Conservation (phyloP, 2,329 filamentous ascomycete species). For the Onygena corvina region DNA sequence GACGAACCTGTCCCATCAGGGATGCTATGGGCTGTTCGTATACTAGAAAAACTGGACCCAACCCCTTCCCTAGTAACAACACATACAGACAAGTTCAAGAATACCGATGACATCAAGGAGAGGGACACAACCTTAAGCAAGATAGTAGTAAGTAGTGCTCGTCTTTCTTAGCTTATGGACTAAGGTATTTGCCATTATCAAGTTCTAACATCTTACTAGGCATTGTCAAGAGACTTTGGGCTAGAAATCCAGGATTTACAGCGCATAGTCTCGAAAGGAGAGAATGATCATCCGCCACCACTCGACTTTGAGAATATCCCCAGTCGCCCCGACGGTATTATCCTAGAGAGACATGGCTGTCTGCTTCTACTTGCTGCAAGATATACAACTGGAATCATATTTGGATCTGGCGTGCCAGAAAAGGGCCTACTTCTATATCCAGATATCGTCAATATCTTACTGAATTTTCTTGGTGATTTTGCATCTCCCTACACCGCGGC, state of each 20-base stretch:
- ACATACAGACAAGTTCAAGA: conserved; percentile 38
- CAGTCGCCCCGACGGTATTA: conserved; percentile 41
- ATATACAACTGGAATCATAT: conserved; percentile 39
- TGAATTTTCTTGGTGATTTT: conserved; percentile 40
- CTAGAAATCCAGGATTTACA: conserved; percentile 40
- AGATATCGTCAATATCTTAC: conserved; percentile 40
- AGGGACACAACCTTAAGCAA: conserved; percentile 47
- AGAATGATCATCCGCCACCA: conserved; percentile 30
- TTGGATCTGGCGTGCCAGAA: conserved; percentile 29
- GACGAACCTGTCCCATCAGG: conserved; percentile 25
- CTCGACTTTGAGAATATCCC: conserved; percentile 46
- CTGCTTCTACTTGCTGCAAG: conserved; percentile 44
- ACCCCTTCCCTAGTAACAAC: conserved; percentile 30
- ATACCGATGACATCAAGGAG: conserved; percentile 39
- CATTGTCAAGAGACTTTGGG: conserved; percentile 44
- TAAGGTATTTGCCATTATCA: background rate
- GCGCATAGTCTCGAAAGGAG: conserved; percentile 32
- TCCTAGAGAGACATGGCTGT: conserved; percentile 44
- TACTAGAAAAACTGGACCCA: conserved; percentile 48
- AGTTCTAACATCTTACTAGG: conserved; percentile 23
- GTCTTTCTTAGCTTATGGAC: background rate
- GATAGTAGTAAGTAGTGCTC: conserved; percentile 34
- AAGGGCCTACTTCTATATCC: conserved; percentile 40
- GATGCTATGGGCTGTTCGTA: conserved; percentile 36
- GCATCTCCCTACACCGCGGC: conserved; percentile 23